These are phyloP conservation scores for Rhizomucor miehei DNA, from an alignment of 371 early-diverging fungal species.

Conservation along the genomic window DNA sequence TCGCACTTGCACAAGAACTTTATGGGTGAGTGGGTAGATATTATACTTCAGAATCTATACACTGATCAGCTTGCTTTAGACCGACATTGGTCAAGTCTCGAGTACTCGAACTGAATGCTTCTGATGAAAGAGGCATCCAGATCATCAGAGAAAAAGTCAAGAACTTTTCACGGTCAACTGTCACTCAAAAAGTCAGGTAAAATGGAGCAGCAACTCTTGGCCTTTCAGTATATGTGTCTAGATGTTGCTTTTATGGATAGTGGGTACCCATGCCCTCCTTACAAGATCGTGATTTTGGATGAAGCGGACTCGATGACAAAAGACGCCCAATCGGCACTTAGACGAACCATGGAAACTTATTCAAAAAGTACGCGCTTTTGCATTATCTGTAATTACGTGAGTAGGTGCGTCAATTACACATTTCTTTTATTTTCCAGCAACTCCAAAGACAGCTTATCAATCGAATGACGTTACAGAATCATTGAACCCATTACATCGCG, in stretches of 20 bases:
- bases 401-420: conserved; percentile 58
- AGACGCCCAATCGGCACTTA: conserved; percentile 98
- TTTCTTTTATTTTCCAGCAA: too few relatives aligned
- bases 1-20: conserved; percentile 87
- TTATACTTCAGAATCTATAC: not conserved
- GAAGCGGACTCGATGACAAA: conserved; percentile 99
- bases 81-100: conserved; percentile 74
- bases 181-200: conserved; percentile 49
- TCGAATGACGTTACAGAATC: conserved; percentile 49
- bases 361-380: conserved; percentile 97
- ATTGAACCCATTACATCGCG: conserved; percentile 95
- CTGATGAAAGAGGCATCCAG: conserved; percentile 98
- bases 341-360: conserved; percentile 99
- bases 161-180: conserved; percentile 86
- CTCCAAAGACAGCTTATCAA: too few relatives aligned
- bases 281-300: conserved; percentile 98
- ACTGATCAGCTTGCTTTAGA: conserved; percentile 29
- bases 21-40: conserved; percentile 61
- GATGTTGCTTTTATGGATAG: conserved; percentile 12
- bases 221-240: not conserved
- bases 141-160: conserved; percentile 97
- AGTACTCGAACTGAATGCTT: conserved; percentile 98
- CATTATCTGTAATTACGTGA: conserved; percentile 97
- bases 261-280: conserved; percentile 71
- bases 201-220: not conserved